Percentiles rank a stretch among this genome's conserved stretches.
Conservation (phyloP, 2,329 filamentous ascomycete genomes). For the Cercospora sp. region DNA sequence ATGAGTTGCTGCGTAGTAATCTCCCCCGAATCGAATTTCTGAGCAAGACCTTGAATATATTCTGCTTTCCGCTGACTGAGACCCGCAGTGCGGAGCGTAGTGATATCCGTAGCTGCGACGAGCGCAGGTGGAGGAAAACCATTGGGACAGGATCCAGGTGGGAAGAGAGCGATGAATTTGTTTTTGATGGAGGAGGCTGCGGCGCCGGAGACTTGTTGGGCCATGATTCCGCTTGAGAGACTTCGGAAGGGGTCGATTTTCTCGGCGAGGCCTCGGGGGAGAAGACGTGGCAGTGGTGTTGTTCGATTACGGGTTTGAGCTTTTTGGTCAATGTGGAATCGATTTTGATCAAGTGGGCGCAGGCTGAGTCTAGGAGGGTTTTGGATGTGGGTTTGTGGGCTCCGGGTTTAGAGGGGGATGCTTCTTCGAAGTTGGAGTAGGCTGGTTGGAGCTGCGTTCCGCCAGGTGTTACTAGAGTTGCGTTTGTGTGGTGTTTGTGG, state of each 20-base stretch:
- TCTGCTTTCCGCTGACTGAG: slow-evolving; percentile 94
- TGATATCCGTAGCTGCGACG: slow-evolving; percentile 64
- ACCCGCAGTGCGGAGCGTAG: slow-evolving; percentile 76
- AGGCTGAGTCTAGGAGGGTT: slow-evolving; percentile 70
- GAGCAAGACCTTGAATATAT: slow-evolving; percentile 82
- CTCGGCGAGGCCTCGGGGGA: slow-evolving; percentile 80
- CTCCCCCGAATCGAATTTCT: slow-evolving; percentile 75
- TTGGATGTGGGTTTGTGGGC: slow-evolving; percentile 49
- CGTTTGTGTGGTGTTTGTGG: slow-evolving; percentile 66
- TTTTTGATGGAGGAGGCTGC: slow-evolving; percentile 86
- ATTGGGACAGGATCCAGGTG: slow-evolving; percentile 33
- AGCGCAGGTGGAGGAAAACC: slow-evolving; percentile 75
- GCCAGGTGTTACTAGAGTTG: slow-evolving; percentile 69
- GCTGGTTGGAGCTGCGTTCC: slow-evolving; percentile 63
- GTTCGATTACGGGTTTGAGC: slow-evolving; percentile 70
- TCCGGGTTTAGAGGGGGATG: slow-evolving; percentile 38
- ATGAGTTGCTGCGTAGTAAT: slow-evolving; percentile 74
- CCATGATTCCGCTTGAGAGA: slow-evolving; percentile 84
- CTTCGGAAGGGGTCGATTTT: slow-evolving; percentile 84
- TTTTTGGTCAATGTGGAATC: slow-evolving; percentile 57
- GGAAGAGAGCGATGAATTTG: slow-evolving; percentile 77
- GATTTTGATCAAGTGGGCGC: slow-evolving; percentile 69
- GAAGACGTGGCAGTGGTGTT: slow-evolving; percentile 76
- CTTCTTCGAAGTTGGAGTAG: slow-evolving; percentile 42
- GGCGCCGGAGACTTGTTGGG: slow-evolving; percentile 92